phyloP scores from a whole-genome alignment of 805 yeast species.

The Myxozyma vanderwaltii region DNA sequence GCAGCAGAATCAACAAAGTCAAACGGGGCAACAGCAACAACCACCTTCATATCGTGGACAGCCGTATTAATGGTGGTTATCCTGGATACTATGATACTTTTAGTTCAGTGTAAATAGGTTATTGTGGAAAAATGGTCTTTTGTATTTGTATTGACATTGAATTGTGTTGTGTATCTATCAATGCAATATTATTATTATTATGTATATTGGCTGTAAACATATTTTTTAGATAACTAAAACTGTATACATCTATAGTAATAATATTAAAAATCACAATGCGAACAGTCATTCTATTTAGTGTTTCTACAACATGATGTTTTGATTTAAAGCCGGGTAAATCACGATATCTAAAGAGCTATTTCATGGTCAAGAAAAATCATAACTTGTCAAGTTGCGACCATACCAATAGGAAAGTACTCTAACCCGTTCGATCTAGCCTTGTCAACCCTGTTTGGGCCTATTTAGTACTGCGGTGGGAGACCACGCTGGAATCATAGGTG shows the following conservation, averaged over 20 bases:
- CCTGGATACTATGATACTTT: background rate
- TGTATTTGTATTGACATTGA: background rate
- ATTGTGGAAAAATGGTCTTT: too few relatives aligned
- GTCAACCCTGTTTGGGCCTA: slow-evolving; percentile 6
- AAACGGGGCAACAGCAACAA: slow-evolving; percentile 28
- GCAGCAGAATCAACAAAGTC: slow-evolving; percentile 33
- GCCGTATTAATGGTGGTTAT: slow-evolving; percentile 2
- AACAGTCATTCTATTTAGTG: too few relatives aligned
- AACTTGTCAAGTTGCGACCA: slow-evolving; percentile 1
- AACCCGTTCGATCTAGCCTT: slow-evolving; percentile 7
- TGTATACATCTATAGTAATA: too few relatives aligned
- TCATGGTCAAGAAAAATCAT: too few relatives aligned
- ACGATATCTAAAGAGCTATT: too few relatives aligned
- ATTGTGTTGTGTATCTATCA: background rate
- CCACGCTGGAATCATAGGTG: slow-evolving; percentile 11
- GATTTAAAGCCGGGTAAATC: too few relatives aligned
- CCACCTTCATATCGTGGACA: slow-evolving; percentile 1
- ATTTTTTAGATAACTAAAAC: too few relatives aligned
- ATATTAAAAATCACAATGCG: too few relatives aligned
- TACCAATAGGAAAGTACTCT: background rate
- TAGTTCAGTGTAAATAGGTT: background rate
- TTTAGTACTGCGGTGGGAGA: slow-evolving; percentile 13
- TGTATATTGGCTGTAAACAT: too few relatives aligned
- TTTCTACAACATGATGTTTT: too few relatives aligned
- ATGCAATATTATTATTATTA: too few relatives aligned